These are phyloP conservation scores for Candolleomyces aberdarensis DNA, from an alignment of 768 basidiomycete species.

Conservation along the genomic window DNA sequence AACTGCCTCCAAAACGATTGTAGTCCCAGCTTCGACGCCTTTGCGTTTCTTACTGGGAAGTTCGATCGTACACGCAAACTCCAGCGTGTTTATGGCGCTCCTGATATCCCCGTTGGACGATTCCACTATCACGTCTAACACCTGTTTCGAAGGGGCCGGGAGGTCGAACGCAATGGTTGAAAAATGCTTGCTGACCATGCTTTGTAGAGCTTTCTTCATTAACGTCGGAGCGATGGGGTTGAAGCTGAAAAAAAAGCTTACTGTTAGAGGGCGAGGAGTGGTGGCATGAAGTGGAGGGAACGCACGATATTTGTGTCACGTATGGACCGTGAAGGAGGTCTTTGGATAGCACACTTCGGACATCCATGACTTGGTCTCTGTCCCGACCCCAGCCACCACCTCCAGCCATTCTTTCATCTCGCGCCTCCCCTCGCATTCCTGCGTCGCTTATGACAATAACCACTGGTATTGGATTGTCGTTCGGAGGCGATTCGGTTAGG, in stretches of 20 bases:
- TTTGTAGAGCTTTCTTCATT: conserved; percentile 73
- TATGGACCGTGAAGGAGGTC: conserved; percentile 68
- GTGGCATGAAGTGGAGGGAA: conserved; percentile 10
- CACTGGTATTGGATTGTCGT: conserved; percentile 53
- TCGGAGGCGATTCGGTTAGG: conserved; percentile 40
- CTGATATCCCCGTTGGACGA: conserved; percentile 89
- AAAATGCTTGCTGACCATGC: conserved; percentile 45
- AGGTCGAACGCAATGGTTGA: conserved; percentile 12
- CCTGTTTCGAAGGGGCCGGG: conserved; percentile 54
- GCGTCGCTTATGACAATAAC: conserved; percentile 84
- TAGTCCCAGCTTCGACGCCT: conserved; percentile 22
- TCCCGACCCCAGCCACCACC: conserved; percentile 47
- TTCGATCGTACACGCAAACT: conserved; percentile 69
- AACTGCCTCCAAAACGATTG: conserved; percentile 62
- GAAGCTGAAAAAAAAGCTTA: conserved; percentile 51
- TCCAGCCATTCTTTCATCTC: conserved; percentile 40
- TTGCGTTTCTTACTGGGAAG: conserved; percentile 21
- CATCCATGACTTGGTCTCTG: conserved; percentile 45
- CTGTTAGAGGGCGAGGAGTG: neutral
- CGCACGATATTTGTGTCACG: conserved; percentile 78
- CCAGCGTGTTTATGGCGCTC: conserved; percentile 89
- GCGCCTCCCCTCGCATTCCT: conserved; percentile 70
- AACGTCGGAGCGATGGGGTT: conserved; percentile 90
- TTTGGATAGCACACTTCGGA: conserved; percentile 67
- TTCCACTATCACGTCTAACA: conserved; percentile 72